Percentiles rank a stretch among this genome's conserved stretches.
phyloP scores from a whole-genome alignment of 805 yeast genomes.

The Metschnikowia sp. region DNA sequence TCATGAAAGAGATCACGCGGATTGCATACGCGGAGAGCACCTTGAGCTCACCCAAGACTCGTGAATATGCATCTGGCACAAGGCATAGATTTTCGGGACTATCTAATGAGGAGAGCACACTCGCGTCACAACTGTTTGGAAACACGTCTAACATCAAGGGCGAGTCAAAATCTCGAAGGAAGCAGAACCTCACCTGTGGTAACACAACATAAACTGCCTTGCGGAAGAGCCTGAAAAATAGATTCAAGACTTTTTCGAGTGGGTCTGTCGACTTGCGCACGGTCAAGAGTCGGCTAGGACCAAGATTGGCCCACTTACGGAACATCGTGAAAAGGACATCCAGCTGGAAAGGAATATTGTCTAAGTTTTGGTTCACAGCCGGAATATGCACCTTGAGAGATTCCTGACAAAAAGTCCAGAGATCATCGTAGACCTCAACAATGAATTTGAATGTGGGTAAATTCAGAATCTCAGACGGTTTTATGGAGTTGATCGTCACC shows the following conservation, averaged over 20 bases:
- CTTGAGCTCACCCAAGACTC: constrained; percentile 17
- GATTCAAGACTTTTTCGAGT: constrained; percentile 29
- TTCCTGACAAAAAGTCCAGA: constrained; percentile 23
- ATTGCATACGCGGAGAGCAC: constrained; percentile 27
- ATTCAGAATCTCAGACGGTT: constrained; percentile 3
- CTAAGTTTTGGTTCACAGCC: constrained; percentile 20
- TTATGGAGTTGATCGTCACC: constrained; percentile 2
- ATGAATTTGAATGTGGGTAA: constrained; percentile 16
- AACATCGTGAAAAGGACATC: constrained; percentile 33
- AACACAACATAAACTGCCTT: constrained; percentile 32
- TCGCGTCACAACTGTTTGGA: constrained; percentile 21
- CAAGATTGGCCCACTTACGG: constrained; percentile 33
- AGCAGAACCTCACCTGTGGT: constrained; percentile 41
- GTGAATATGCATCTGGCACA: constrained; percentile 15
- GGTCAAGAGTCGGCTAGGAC: constrained; percentile 29
- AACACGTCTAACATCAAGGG: constrained; percentile 40
- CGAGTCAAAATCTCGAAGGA: constrained; percentile 37
- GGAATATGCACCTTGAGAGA: constrained; percentile 29
- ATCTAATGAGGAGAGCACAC: constrained; percentile 23
- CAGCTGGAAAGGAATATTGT: constrained; percentile 29
- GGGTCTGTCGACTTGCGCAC: constrained; percentile 25
- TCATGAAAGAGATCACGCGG: constrained; percentile 30
- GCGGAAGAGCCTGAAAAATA: constrained; percentile 32
- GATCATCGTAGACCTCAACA: constrained; percentile 21
- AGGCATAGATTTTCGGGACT: constrained; percentile 13